These are phyloP conservation scores for Apiotrichum gracile DNA, from an alignment of 1,284 basidiomycete species.

Conservation along the genomic window DNA sequence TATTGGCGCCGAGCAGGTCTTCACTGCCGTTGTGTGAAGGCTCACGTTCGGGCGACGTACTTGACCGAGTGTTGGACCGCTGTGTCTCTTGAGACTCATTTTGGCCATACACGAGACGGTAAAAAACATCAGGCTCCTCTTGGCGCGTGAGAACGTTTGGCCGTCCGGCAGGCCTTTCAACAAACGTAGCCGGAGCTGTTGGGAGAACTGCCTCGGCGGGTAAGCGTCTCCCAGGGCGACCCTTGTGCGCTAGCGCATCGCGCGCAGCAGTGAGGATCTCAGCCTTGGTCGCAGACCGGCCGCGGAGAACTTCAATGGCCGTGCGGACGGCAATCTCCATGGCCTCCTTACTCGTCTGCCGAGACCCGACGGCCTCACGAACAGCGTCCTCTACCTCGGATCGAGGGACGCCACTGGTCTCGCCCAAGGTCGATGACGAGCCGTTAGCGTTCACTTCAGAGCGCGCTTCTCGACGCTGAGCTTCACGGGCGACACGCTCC, in stretches of 20 bases:
- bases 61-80: too few species aligned
- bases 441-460: background rate
- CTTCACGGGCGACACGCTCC: constrained; percentile 36
- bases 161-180: background rate
- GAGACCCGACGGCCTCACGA: background rate
- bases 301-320: background rate
- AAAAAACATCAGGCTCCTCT: constrained; percentile 3
- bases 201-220: background rate
- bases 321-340: background rate
- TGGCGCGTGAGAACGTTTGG: background rate
- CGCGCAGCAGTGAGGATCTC: background rate
- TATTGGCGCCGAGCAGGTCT: too few species aligned
- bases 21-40: too few species aligned
- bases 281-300: background rate
- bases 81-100: too few species aligned
- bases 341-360: background rate
- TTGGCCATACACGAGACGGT: background rate
- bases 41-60: too few species aligned
- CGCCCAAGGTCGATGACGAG: background rate
- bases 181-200: background rate
- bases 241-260: background rate
- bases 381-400: constrained; percentile 2
- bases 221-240: too few species aligned
- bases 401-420: background rate
- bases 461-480: background rate